These are phyloP conservation scores for Pezicula neosporulosa DNA, from an alignment of 2,329 filamentous ascomycete species.

Conservation along the genomic window DNA sequence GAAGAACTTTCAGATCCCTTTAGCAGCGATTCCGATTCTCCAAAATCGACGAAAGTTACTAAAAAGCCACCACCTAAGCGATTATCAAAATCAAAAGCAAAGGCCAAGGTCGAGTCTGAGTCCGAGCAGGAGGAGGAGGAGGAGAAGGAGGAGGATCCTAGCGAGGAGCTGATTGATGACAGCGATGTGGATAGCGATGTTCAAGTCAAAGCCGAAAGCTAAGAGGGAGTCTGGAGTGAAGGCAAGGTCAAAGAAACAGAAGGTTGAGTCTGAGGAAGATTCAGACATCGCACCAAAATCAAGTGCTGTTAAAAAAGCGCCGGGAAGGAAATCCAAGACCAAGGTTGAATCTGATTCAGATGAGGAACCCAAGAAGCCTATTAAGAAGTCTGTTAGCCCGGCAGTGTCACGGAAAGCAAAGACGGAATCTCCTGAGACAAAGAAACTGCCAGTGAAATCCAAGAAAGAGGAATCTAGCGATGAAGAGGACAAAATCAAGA, in stretches of 20 bases:
- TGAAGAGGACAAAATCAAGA: constrained; percentile 2
- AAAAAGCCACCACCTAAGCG: constrained; percentile 20
- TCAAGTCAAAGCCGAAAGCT: neutral
- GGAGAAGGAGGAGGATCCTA: constrained; percentile 2
- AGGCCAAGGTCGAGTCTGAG: constrained; percentile 12
- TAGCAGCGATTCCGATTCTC: constrained; percentile 12
- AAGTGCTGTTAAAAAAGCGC: neutral
- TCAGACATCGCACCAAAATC: neutral
- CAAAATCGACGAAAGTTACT: constrained; percentile 20
- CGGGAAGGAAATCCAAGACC: constrained; percentile 5
- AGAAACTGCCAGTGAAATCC: constrained; percentile 6
- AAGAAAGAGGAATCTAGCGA: neutral
- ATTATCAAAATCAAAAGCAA: constrained; percentile 21
- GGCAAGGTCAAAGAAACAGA: neutral
- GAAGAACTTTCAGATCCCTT: constrained; percentile 10
- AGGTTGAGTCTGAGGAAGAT: neutral
- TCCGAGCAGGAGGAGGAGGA: constrained; percentile 5
- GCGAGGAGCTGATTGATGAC: too few relatives aligned
- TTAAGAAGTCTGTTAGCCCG: constrained; percentile 9
- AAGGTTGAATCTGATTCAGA: constrained; percentile 14
- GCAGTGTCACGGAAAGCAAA: neutral
- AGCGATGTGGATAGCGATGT: neutral
- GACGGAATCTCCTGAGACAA: constrained; percentile 1
- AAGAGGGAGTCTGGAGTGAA: neutral
- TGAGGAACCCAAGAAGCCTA: constrained; percentile 25